Evolutionary conservation across 108 stramenopile species (phyloP), one percentile per base, ranked within the genome.

Genomic region (Cyclostephanos invisitatus): DNA sequence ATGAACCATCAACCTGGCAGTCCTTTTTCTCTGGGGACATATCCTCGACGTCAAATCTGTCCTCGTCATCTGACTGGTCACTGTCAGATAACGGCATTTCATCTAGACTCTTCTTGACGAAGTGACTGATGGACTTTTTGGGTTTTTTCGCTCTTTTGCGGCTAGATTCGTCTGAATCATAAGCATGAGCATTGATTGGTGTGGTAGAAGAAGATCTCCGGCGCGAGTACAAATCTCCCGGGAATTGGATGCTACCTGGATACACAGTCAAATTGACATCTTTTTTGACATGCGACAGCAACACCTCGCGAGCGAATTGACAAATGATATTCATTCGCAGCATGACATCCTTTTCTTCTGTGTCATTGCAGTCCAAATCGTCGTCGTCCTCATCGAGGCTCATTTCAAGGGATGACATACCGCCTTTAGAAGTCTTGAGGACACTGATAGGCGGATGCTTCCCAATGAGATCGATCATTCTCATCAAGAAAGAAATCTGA

Each of bases 271-370:
- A 75, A 70, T 96, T 87, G 46, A 82, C 83, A 77, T 96, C 94
- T 49, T 86, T 93, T 70, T 96, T 96, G 22, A 96, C 92, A 64
- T 85, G 85, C 3, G 85, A 79, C 27, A 93, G 67, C n/a, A 96
- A 69, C 10, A 90, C 88, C 65, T 93, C 86, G 32, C 94, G 80
- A 3, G 94, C 89, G 50, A 75, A 84, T 12, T 62, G 64, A 68
- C 85, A 85, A 28, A 91, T 80, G 21, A 71, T 74, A 40, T 77
- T 84, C 71, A 96, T 73, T 68, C 85, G 89, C 15, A 82, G 72
- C 46, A 57, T 47, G 25, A 70, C 62, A 54, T 74, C 60, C 35
- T 68, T 54, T 40, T 53, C 72, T 2, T 53, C 47, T 8, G 46
- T 38, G 29, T 54, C 37, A n/a, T 56, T 56, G 25, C 10, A 21